Evolutionary conservation across 2,329 filamentous ascomycete genomes (phyloP), one percentile per base, ranked within the genome.

Genomic region (Talaromyces sp.): DNA sequence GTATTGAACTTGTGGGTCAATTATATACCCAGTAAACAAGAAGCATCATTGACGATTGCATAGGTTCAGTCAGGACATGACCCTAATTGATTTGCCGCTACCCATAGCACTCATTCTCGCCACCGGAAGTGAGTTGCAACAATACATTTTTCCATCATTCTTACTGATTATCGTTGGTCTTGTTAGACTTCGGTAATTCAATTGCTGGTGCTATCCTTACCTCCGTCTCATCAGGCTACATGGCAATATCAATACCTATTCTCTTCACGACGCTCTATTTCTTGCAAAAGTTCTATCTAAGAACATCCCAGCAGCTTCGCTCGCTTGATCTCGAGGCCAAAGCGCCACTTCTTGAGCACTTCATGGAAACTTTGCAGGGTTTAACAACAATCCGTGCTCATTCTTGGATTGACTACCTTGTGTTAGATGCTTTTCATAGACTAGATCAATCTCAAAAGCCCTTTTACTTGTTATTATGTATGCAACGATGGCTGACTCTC

Each of bases 261-360:
- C 69, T 87, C 3, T 66, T 81, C 10, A 73, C 68, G 0, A 65
- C 81, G 0, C 65, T 87, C 1, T 87, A 82, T 63, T 65, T 77
- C 2, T 71, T 88, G 0, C 86, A 88, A 67, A 82, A 78, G 62
- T 79, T 86, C 54, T 88, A 89, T 68, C 77, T 89, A 2, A 79
- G 83, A 0, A 89, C 86, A 0, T 88, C 85, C 0, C 77, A 86
- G 0, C 87, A 88, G 71, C 71, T 89, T 9, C 80, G 87, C 57
- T 78, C 87, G 22, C 72, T 89, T 7, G 87, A 89, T 56, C 79
- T 89, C 0, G 87, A 89, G 72, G 81, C 83, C 1, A 88, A 88
- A 68, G 82, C 82, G 0, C 85, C 85, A 0, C 74, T 88, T 0
- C 87, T 84, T 75, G 83, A 79, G 19, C 77, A 87, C 65, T 88